phyloP scores from a whole-genome alignment of 2,329 filamentous ascomycete genomes.

The Fusarium palustre region DNA sequence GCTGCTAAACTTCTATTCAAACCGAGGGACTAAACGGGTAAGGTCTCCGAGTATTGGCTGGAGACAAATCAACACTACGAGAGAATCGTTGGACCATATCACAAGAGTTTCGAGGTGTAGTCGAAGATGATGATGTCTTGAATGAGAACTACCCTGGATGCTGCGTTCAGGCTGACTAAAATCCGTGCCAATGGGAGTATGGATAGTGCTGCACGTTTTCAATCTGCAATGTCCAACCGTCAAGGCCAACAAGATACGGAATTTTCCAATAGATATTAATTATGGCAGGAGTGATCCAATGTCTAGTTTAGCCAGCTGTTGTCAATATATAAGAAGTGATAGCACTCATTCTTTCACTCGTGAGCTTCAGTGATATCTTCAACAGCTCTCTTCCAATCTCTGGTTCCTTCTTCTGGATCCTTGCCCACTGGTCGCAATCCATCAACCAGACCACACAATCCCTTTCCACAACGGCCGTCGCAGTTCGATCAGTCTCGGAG shows the following conservation, averaged over 20 bases:
- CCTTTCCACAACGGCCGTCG: slow-evolving; percentile 84
- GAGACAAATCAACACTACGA: not conserved
- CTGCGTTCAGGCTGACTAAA: slow-evolving; percentile 32
- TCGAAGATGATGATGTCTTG: slow-evolving; percentile 3
- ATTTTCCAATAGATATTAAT: slow-evolving; percentile 8
- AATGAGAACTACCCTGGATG: not conserved
- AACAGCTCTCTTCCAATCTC: slow-evolving; percentile 87
- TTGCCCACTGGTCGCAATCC: slow-evolving; percentile 76
- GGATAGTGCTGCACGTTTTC: not conserved
- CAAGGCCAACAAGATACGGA: not conserved
- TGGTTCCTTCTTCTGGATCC: slow-evolving; percentile 76
- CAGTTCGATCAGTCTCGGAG: slow-evolving; percentile 86
- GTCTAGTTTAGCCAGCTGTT: slow-evolving; percentile 56
- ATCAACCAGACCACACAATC: slow-evolving; percentile 87
- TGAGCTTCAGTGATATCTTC: slow-evolving; percentile 90
- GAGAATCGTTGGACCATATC: not conserved
- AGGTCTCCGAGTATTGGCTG: not conserved
- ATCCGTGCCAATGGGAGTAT: not conserved
- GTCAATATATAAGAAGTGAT: slow-evolving; percentile 69
- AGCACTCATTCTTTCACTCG: slow-evolving; percentile 87
- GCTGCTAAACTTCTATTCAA: not conserved
- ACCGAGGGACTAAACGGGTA: not conserved
- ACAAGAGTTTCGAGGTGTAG: not conserved
- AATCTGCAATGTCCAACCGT: not conserved
- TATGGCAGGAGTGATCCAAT: slow-evolving; percentile 1